phyloP scores from a whole-genome alignment of 495 filamentous ascomycete genomes.

The Neurospora sp. region DNA sequence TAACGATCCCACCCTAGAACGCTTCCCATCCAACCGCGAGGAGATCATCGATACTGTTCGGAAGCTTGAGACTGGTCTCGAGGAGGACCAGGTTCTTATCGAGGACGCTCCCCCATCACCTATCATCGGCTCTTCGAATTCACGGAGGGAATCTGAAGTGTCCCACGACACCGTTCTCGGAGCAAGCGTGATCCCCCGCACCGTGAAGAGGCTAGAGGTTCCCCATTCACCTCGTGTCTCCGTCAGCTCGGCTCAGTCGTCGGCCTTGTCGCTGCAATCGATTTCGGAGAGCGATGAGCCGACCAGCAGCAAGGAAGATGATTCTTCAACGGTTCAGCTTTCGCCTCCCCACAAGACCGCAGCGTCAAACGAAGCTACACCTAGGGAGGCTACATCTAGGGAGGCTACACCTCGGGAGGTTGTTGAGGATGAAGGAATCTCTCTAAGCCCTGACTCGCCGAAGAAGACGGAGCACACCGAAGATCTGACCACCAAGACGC shows the following conservation, averaged over 20 bases:
- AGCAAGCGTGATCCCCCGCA: conserved; percentile 4
- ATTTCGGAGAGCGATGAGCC: conserved; percentile 19
- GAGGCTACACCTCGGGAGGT: background rate
- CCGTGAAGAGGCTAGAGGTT: conserved; percentile 6
- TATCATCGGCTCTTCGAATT: conserved; percentile 11
- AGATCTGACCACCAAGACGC: background rate
- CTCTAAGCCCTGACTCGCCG: background rate
- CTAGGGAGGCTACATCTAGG: background rate
- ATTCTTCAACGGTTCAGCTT: conserved; percentile 9
- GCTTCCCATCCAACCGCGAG: conserved; percentile 38
- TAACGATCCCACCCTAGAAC: conserved; percentile 41
- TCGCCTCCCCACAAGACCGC: conserved; percentile 10
- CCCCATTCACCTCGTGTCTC: conserved; percentile 12
- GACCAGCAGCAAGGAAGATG: conserved; percentile 5
- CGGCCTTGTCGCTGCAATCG: conserved; percentile 18
- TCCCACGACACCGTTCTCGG: conserved; percentile 2
- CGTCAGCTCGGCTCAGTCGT: conserved; percentile 11
- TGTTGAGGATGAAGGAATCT: conserved; percentile 1
- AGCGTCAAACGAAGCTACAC: background rate
- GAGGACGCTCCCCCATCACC: conserved; percentile 28
- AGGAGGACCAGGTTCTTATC: conserved; percentile 31
- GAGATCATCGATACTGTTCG: conserved; percentile 38
- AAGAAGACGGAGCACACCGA: conserved; percentile 1
- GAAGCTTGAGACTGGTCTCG: conserved; percentile 35
- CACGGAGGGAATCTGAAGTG: conserved; percentile 16